Percentiles rank a stretch among this genome's conserved stretches.
These are phyloP conservation scores for Odontarrhena argentea DNA, from an alignment of 345 rosid genomes.

Conservation along the genomic window DNA sequence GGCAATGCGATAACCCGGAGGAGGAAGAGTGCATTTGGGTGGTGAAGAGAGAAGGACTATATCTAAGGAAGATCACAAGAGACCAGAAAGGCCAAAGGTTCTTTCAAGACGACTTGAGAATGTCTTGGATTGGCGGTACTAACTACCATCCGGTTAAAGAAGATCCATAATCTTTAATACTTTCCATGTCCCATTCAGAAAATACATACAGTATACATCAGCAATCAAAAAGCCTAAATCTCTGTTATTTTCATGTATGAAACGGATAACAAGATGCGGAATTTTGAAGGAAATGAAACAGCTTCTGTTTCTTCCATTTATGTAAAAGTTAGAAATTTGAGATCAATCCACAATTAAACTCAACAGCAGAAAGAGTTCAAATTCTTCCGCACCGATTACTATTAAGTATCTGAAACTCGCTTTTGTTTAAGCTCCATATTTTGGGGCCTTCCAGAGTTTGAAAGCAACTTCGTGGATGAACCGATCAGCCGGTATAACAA, in stretches of 20 bases:
- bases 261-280: conserved; percentile 2
- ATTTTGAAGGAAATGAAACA: neutral
- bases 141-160: conserved; percentile 30
- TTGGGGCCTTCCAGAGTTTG: conserved; percentile 99
- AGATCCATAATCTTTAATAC: conserved; percentile 8
- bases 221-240: neutral
- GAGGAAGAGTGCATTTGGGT: conserved; percentile 44
- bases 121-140: conserved; percentile 39
- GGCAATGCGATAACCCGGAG: conserved; percentile 32
- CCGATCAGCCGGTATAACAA: conserved; percentile 87
- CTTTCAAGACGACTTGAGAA: conserved; percentile 13
- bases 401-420: neutral
- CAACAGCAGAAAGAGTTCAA: conserved; percentile 15
- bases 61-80: conserved; percentile 31
- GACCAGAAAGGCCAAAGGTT: conserved; percentile 24
- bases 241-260: neutral
- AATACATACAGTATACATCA: conserved; percentile 13
- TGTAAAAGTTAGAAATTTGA: conserved; percentile 24
- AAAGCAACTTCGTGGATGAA: conserved; percentile 94
- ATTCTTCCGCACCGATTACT: conserved; percentile 5
- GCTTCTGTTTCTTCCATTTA: conserved; percentile 11
- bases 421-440: conserved; percentile 77
- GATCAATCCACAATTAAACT: conserved; percentile 17
- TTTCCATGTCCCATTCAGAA: neutral
- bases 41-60: conserved; percentile 35